Percentiles rank a stretch among this genome's conserved stretches.
Evolutionary conservation across 768 basidiomycete genomes (phyloP).

Genomic region (Agaricus sinodeliciosus): DNA sequence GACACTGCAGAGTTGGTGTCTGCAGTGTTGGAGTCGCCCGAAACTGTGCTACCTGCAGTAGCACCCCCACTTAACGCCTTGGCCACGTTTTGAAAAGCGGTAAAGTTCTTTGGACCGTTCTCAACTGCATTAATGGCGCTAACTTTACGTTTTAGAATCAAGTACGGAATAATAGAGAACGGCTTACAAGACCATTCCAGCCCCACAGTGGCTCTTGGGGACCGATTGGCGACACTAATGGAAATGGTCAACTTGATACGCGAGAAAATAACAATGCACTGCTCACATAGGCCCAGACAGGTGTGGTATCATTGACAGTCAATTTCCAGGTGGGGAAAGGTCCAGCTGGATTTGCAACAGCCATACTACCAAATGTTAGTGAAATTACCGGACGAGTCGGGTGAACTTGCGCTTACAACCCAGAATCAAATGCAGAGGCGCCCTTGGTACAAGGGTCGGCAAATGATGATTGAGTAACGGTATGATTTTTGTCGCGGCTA

Average conservation of each 20-base stretch:
- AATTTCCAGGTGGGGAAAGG: slow-evolving; percentile 49
- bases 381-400: not conserved
- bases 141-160: not conserved
- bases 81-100: slow-evolving; percentile 52
- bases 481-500: slow-evolving; percentile 64
- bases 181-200: slow-evolving; percentile 49
- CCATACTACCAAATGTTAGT: slow-evolving; percentile 19
- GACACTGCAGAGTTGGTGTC: slow-evolving; percentile 23
- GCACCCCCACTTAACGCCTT: slow-evolving; percentile 46
- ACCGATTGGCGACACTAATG: slow-evolving; percentile 33
- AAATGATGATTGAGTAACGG: slow-evolving; percentile 58
- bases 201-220: slow-evolving; percentile 38
- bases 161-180: not conserved
- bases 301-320: slow-evolving; percentile 51
- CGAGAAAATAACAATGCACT: not conserved
- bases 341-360: slow-evolving; percentile 36
- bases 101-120: slow-evolving; percentile 40
- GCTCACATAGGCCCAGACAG: slow-evolving; percentile 52
- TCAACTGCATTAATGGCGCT: slow-evolving; percentile 56
- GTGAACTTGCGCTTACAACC: slow-evolving; percentile 36
- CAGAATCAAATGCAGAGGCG: slow-evolving; percentile 46
- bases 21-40: slow-evolving; percentile 17
- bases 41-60: slow-evolving; percentile 21
- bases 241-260: slow-evolving; percentile 1
- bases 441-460: slow-evolving; percentile 47